A percentile compares a stretch with the other conserved stretches of the same genome.
These are phyloP conservation scores for Hygrophoropsis aurantiaca DNA, from an alignment of 768 basidiomycete genomes.

Conservation along the genomic window DNA sequence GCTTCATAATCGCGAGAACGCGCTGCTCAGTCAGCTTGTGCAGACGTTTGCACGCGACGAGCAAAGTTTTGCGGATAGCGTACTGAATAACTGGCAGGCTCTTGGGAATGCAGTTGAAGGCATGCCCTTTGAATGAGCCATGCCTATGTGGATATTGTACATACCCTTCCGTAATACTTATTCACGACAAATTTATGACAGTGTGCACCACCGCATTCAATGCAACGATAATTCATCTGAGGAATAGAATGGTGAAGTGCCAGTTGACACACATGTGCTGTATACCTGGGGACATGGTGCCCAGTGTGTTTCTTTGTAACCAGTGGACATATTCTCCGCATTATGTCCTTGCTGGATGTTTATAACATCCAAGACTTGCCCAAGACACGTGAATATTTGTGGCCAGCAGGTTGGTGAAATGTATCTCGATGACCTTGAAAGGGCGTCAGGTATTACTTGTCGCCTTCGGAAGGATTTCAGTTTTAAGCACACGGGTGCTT, in stretches of 20 bases:
- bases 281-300: too few relatives aligned
- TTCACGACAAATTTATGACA: too few relatives aligned
- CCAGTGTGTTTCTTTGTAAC: too few relatives aligned
- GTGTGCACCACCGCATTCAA: too few relatives aligned
- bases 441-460: not conserved
- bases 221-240: too few relatives aligned
- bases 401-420: slow-evolving; percentile 4
- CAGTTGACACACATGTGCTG: too few relatives aligned
- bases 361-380: not conserved
- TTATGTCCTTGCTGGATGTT: not conserved
- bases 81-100: slow-evolving; percentile 72
- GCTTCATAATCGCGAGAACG: slow-evolving; percentile 86
- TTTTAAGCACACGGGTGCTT: slow-evolving; percentile 80
- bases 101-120: slow-evolving; percentile 66
- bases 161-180: too few relatives aligned
- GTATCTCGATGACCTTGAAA: too few relatives aligned
- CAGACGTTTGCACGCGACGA: slow-evolving; percentile 77
- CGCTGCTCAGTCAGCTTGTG: slow-evolving; percentile 71
- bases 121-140: slow-evolving; percentile 81
- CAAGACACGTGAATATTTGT: not conserved
- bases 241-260: too few relatives aligned
- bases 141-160: not conserved
- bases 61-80: slow-evolving; percentile 60
- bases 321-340: not conserved
- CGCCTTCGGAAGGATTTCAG: slow-evolving; percentile 50